These are phyloP conservation scores for Juglanconis oblonga DNA, from an alignment of 2,329 filamentous ascomycete species.

Conservation along the genomic window DNA sequence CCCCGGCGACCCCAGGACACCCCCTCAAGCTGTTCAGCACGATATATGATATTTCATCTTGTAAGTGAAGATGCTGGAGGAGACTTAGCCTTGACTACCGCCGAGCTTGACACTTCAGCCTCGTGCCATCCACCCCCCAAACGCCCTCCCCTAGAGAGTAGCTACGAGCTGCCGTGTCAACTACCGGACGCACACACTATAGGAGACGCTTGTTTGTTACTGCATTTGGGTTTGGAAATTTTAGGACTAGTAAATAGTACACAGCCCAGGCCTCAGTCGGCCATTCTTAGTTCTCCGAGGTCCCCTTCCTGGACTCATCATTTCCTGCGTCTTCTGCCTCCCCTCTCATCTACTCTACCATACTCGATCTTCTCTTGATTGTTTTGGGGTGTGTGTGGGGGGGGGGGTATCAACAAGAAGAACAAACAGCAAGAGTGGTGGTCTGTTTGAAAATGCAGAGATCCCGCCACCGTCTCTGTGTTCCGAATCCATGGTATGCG, in stretches of 20 bases:
- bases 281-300: not conserved
- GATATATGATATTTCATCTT: too few relatives aligned
- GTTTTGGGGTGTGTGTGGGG: not conserved
- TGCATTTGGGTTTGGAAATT: not conserved
- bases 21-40: too few relatives aligned
- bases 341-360: not conserved
- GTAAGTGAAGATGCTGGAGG: too few relatives aligned
- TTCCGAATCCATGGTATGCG: slow-evolving; percentile 12
- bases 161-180: too few relatives aligned
- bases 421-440: not conserved
- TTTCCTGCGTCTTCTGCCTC: not conserved
- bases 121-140: too few relatives aligned
- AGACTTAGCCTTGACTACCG: too few relatives aligned
- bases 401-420: not conserved
- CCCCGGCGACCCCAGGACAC: too few relatives aligned
- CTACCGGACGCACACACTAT: too few relatives aligned
- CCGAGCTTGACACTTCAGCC: too few relatives aligned
- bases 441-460: not conserved
- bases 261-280: not conserved
- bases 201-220: too few relatives aligned
- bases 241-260: not conserved
- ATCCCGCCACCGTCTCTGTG: not conserved
- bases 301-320: not conserved
- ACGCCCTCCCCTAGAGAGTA: too few relatives aligned
- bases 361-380: not conserved